These are phyloP conservation scores for Debaryomycetaceae sp. DNA, from an alignment of 1,139 yeast species.

Conservation along the genomic window DNA sequence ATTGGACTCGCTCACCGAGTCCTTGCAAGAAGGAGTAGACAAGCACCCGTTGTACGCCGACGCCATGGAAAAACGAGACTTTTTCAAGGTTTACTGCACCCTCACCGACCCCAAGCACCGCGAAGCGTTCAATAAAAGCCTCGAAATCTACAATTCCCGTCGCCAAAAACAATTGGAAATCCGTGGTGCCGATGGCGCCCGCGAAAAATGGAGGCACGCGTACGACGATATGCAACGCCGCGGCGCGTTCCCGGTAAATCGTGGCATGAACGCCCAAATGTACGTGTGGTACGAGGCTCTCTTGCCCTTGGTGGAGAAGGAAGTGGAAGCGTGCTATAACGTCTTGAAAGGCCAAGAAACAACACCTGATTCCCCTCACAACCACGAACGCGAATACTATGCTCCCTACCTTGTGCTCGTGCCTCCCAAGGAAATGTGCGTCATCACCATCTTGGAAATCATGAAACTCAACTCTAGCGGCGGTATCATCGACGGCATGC, in stretches of 20 bases:
- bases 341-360: slow-evolving; percentile 12
- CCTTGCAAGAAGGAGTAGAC: slow-evolving; percentile 17
- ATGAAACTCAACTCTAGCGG: slow-evolving; percentile 66
- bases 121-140: slow-evolving; percentile 45
- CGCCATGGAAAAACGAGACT: slow-evolving; percentile 39
- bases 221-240: slow-evolving; percentile 58
- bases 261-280: slow-evolving; percentile 58
- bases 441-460: slow-evolving; percentile 73
- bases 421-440: slow-evolving; percentile 71
- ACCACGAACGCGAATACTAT: slow-evolving; percentile 48
- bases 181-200: slow-evolving; percentile 76
- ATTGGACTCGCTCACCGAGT: slow-evolving; percentile 23
- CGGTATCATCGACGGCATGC: slow-evolving; percentile 74
- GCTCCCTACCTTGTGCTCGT: slow-evolving; percentile 72
- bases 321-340: slow-evolving; percentile 39
- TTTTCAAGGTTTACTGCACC: slow-evolving; percentile 50
- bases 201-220: slow-evolving; percentile 79
- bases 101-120: slow-evolving; percentile 43
- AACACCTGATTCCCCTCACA: slow-evolving; percentile 13
- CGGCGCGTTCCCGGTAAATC: slow-evolving; percentile 48
- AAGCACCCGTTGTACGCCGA: slow-evolving; percentile 14
- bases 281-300: slow-evolving; percentile 72
- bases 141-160: slow-evolving; percentile 59
- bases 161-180: slow-evolving; percentile 72
- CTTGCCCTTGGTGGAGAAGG: slow-evolving; percentile 59